Percentiles rank a stretch among this genome's conserved stretches.
These are phyloP conservation scores for Thozetella sp. DNA, from an alignment of 495 filamentous ascomycete genomes.

Conservation along the genomic window DNA sequence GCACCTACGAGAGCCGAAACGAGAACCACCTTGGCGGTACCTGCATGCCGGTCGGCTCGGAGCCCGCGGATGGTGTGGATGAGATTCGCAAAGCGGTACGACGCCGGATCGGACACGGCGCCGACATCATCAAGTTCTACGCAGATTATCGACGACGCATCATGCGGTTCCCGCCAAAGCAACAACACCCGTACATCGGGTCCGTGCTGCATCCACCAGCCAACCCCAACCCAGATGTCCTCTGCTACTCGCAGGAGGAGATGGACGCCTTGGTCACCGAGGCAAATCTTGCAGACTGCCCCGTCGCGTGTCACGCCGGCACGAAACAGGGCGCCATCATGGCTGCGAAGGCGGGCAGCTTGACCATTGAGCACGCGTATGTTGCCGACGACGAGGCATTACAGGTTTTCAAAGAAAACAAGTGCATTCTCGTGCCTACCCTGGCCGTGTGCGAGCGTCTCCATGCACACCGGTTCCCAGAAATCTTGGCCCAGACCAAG, in stretches of 20 bases:
- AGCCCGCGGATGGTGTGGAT: constrained; percentile 42
- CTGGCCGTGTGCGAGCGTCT: constrained; percentile 41
- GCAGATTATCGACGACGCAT: constrained; percentile 49
- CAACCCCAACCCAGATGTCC: constrained; percentile 39
- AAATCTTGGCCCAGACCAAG: constrained; percentile 29
- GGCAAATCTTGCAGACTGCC: constrained; percentile 33
- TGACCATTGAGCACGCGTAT: constrained; percentile 49
- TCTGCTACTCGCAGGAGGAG: constrained; percentile 46
- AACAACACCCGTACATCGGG: constrained; percentile 15
- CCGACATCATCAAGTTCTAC: constrained; percentile 55
- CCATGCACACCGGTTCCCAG: constrained; percentile 9
- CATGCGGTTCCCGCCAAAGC: constrained; percentile 41
- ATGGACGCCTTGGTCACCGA: constrained; percentile 52
- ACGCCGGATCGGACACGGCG: constrained; percentile 45
- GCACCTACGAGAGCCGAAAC: constrained; percentile 45
- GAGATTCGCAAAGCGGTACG: constrained; percentile 46
- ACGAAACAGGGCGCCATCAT: constrained; percentile 42
- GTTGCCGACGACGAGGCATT: constrained; percentile 30
- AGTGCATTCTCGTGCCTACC: constrained; percentile 53
- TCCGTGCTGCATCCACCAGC: constrained; percentile 23
- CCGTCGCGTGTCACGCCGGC: constrained; percentile 46
- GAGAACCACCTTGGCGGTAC: constrained; percentile 37
- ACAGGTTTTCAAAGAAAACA: constrained; percentile 34
- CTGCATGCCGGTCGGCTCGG: constrained; percentile 34
- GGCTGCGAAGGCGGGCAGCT: constrained; percentile 49